phyloP scores from a whole-genome alignment of 495 filamentous ascomycete species.

The Saxophila tyrrhenica region DNA sequence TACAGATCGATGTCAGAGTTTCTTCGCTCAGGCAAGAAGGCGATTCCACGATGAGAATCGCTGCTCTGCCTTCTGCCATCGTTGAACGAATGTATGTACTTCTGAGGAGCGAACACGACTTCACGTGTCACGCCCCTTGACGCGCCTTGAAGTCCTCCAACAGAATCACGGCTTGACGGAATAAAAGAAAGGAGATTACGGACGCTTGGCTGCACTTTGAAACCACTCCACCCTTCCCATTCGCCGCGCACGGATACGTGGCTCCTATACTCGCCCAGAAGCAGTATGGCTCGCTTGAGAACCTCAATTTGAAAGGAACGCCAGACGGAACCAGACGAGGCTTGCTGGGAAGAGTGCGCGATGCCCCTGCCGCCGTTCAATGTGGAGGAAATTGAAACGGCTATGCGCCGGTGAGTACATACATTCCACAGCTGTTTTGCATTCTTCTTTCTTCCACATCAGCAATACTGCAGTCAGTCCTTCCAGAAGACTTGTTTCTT shows the following conservation, averaged over 20 bases:
- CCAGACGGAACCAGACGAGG: not conserved
- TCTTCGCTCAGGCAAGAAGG: too few relatives aligned
- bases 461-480: not conserved
- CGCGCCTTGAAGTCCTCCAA: too few relatives aligned
- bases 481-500: not conserved
- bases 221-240: too few relatives aligned
- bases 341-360: not conserved
- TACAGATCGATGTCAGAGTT: too few relatives aligned
- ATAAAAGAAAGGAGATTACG: too few relatives aligned
- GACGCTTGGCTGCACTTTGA: too few relatives aligned
- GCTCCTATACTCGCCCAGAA: not conserved
- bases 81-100: too few relatives aligned
- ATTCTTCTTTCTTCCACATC: not conserved
- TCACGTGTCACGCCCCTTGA: too few relatives aligned
- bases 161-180: too few relatives aligned
- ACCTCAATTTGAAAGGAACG: not conserved
- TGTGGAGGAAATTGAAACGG: not conserved
- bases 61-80: too few relatives aligned
- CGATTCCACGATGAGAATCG: too few relatives aligned
- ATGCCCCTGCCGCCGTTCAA: not conserved
- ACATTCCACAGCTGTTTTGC: not conserved
- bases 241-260: not conserved
- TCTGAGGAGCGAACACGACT: too few relatives aligned
- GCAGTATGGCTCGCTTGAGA: not conserved
- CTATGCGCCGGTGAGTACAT: not conserved